Conservation (phyloP, 345 rosid genomes). For the Fremontodendron californicum region DNA sequence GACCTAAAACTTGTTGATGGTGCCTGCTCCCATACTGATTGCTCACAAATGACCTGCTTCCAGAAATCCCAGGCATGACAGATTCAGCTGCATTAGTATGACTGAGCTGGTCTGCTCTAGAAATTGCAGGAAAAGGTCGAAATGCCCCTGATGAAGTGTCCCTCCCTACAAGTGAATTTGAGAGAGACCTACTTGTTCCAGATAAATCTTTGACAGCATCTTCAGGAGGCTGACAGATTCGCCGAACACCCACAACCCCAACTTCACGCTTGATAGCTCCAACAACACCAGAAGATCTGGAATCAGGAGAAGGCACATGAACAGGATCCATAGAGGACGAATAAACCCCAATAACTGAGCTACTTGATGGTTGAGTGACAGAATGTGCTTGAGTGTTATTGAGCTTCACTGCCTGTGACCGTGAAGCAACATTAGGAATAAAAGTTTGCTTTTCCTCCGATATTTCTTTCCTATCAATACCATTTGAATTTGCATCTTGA, state of each 20-base stretch:
- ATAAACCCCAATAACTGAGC: constrained; percentile 69
- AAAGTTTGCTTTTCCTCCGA: constrained; percentile 32
- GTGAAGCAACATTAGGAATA: constrained; percentile 23
- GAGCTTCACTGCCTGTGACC: too few relatives aligned
- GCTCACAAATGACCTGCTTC: constrained; percentile 40
- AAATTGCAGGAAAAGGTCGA: too few relatives aligned
- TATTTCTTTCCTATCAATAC: constrained; percentile 26
- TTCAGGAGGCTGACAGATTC: constrained; percentile 52
- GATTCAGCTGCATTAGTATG: constrained; percentile 44
- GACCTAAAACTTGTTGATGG: constrained; percentile 49
- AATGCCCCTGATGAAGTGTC: constrained; percentile 51
- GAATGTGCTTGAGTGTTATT: constrained; percentile 33
- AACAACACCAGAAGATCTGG: too few relatives aligned
- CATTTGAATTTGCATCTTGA: constrained; percentile 26
- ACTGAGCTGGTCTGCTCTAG: constrained; percentile 47
- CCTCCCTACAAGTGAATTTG: constrained; percentile 46
- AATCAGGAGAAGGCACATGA: too few relatives aligned
- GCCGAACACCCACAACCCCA: too few relatives aligned
- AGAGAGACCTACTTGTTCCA: too few relatives aligned
- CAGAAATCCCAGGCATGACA: constrained; percentile 32
- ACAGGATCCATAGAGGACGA: constrained; percentile 81
- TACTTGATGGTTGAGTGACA: constrained; percentile 41
- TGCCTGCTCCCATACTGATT: constrained; percentile 51
- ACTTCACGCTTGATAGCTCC: too few relatives aligned
- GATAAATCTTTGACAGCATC: constrained; percentile 43